A percentile compares a stretch with the other conserved stretches of the same genome.
Conservation (phyloP, 192 early-diverging fungal species). For the Entomortierella chlamydospora region DNA sequence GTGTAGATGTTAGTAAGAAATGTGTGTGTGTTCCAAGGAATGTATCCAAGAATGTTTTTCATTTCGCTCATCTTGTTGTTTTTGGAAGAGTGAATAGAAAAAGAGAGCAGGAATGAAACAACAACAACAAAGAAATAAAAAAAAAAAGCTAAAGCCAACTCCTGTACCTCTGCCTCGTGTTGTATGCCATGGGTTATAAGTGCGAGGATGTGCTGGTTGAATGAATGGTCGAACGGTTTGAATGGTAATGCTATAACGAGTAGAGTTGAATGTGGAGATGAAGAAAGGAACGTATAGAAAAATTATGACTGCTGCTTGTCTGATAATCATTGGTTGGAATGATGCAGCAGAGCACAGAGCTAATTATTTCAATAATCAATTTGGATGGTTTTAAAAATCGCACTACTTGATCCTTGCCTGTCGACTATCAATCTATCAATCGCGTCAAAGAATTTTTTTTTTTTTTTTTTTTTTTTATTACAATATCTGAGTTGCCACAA, state of each 20-base stretch:
- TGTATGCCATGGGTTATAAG: slow-evolving; percentile 10
- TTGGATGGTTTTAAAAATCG: too few relatives aligned
- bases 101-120: not conserved
- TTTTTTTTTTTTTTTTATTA: too few relatives aligned
- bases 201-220: not conserved
- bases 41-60: too few relatives aligned
- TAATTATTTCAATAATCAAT: too few relatives aligned
- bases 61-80: too few relatives aligned
- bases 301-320: too few relatives aligned
- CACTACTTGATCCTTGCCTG: too few relatives aligned
- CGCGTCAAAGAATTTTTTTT: too few relatives aligned
- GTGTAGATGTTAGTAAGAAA: not conserved
- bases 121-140: not conserved
- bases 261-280: not conserved
- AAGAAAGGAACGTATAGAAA: not conserved
- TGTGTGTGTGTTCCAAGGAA: not conserved
- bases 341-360: too few relatives aligned
- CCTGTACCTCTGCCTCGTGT: slow-evolving; percentile 9
- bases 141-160: not conserved
- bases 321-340: not conserved
- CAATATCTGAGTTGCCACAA: too few relatives aligned
- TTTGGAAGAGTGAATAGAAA: not conserved
- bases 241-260: too few relatives aligned
- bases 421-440: too few relatives aligned
- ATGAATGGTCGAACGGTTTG: not conserved